These are phyloP conservation scores for Suillus plorans DNA, from an alignment of 768 basidiomycete genomes.

Conservation along the genomic window DNA sequence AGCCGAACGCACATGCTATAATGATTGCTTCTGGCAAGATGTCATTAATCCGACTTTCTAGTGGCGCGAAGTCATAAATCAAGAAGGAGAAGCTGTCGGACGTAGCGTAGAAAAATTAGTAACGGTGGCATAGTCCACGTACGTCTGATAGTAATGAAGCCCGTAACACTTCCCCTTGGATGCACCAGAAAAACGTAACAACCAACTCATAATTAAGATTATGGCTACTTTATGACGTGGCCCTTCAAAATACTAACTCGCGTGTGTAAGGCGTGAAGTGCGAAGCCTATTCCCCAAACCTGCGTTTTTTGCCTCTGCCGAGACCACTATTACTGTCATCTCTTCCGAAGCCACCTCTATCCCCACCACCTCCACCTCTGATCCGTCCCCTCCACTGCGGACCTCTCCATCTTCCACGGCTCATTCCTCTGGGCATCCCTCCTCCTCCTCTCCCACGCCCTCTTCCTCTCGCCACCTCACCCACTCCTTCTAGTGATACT, in stretches of 20 bases:
- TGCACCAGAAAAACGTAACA: not conserved
- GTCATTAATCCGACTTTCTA: not conserved
- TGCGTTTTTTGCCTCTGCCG: not conserved
- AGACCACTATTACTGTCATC: not conserved
- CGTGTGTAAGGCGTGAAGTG: no score
- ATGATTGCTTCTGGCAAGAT: not conserved
- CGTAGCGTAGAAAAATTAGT: not conserved
- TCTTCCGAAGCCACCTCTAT: not conserved
- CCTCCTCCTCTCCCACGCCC: conserved; percentile 3
- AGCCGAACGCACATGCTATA: not conserved
- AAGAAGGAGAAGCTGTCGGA: not conserved
- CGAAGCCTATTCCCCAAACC: not conserved
- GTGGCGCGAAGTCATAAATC: no score
- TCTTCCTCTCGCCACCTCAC: not conserved
- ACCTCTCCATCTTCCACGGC: conserved; percentile 1
- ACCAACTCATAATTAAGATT: not conserved
- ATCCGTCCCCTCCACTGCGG: conserved; percentile 40
- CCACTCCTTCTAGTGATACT: not conserved
- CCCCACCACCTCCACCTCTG: conserved; percentile 39
- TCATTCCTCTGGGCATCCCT: not conserved
- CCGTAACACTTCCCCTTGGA: not conserved
- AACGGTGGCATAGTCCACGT: no score
- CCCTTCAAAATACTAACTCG: not conserved
- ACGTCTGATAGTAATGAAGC: not conserved
- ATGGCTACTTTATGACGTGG: not conserved